Evolutionary conservation across 2,329 filamentous ascomycete genomes (phyloP).

Genomic region (Botrytis byssoidea): DNA sequence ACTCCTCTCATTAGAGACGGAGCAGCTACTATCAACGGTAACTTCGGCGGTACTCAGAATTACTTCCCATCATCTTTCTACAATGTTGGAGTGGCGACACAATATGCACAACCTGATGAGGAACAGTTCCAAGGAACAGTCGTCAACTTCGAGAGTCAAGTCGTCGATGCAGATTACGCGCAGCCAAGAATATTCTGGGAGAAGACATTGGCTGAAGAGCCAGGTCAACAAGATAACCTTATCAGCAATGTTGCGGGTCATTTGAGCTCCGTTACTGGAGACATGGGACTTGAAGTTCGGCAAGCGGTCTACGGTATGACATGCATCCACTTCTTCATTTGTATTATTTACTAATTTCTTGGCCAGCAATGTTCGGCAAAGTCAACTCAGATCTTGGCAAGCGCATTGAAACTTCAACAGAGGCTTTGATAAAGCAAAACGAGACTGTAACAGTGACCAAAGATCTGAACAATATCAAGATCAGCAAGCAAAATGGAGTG

Average conservation of each 20-base stretch:
- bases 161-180: conserved; percentile 42
- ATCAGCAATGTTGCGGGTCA: conserved; percentile 41
- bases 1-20: conserved; percentile 44
- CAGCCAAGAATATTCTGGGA: conserved; percentile 42
- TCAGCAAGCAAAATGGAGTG: not conserved
- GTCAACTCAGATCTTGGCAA: conserved; percentile 8
- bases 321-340: not conserved
- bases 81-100: not conserved
- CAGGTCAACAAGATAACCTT: conserved; percentile 23
- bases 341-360: not conserved
- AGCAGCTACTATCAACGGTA: conserved; percentile 39
- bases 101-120: not conserved
- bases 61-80: conserved; percentile 34
- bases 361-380: not conserved
- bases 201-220: conserved; percentile 5
- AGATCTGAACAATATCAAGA: not conserved
- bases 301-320: conserved; percentile 52
- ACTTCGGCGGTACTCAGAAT: conserved; percentile 46
- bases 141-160: conserved; percentile 21
- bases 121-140: conserved; percentile 1
- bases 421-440: not conserved
- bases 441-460: not conserved
- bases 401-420: conserved; percentile 5
- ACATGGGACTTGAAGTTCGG: not conserved
- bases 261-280: conserved; percentile 52